Conservation (phyloP, 139 green algal species). For the Coccomyxa sp. region DNA sequence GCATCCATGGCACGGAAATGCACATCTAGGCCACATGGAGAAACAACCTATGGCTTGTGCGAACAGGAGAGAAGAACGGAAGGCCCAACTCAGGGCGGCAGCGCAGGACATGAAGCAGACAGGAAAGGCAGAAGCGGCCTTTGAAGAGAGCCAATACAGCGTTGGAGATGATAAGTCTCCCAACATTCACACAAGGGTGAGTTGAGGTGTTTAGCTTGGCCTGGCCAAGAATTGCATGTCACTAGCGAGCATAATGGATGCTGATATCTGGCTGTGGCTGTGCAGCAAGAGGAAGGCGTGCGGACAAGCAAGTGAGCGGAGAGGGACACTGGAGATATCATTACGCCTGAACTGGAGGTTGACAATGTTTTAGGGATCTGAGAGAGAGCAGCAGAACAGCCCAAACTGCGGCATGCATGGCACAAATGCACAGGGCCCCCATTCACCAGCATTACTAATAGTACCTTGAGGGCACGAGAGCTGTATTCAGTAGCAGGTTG, state of each 20-base stretch:
- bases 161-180: background rate
- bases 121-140: conserved; percentile 1
- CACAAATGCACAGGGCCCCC: too few relatives aligned
- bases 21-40: background rate
- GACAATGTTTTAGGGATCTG: too few relatives aligned
- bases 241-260: background rate
- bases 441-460: too few relatives aligned
- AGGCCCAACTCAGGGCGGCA: background rate
- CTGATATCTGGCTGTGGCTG: background rate
- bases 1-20: background rate
- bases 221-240: background rate
- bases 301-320: conserved; percentile 1
- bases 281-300: background rate
- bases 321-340: too few relatives aligned
- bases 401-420: too few relatives aligned
- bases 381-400: too few relatives aligned
- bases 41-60: background rate
- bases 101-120: conserved; percentile 3
- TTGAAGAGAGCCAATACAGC: background rate
- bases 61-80: background rate
- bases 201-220: background rate
- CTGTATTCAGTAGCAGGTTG: too few relatives aligned
- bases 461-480: too few relatives aligned
- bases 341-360: too few relatives aligned
- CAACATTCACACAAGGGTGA: background rate